Evolutionary conservation across 257 asterid genomes (phyloP), one percentile per base, ranked within the genome.

Genomic region (Nicotiana knightiana): DNA sequence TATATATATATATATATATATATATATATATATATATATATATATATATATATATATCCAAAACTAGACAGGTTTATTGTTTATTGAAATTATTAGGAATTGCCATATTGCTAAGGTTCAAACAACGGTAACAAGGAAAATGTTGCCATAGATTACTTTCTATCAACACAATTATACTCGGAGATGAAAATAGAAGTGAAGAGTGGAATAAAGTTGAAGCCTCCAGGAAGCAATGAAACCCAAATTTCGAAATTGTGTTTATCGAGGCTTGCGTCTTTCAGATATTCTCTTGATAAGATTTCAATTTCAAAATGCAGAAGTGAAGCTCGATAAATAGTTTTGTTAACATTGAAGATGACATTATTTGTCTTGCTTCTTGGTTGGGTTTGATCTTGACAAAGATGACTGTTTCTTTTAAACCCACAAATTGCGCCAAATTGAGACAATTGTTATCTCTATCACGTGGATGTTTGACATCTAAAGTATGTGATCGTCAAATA

Each of bases 251-350:
- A 59, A 0, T 66, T 88, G 88, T 93, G 97, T 73, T 21, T 93
- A 87, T 65, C 1, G 0, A 24, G 33, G 83, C 1, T 51, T 58
- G 17, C 30, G 10, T 87, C 18, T 21, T 21, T 21, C 24, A 21
- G 24, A 21, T 21, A 21, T 21, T 21, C 94, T 94, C 0, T 80
- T 13, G 2, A 26, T 93, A 9, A 90, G 86, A 1, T 57, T 83
- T 1, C 92, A 92, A 86, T 90, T 92, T 81, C 86, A 39, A 76
- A 93, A 93, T 84, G 97, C 86, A 2, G 91, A 92, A 26, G 87
- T 93, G 89, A 63, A 64, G 78, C 5, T 4, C 89, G 1, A 1
- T 21, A 1, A 89, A 87, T 73, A 70, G 80, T 30, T 92, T 91
- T 35, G 66, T 87, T 18, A 84, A 35, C 51, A 82, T 86, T 1